Evolutionary conservation across 2,329 filamentous ascomycete genomes (phyloP), one percentile per base, ranked within the genome.

Genomic region (Didymella pinodella): DNA sequence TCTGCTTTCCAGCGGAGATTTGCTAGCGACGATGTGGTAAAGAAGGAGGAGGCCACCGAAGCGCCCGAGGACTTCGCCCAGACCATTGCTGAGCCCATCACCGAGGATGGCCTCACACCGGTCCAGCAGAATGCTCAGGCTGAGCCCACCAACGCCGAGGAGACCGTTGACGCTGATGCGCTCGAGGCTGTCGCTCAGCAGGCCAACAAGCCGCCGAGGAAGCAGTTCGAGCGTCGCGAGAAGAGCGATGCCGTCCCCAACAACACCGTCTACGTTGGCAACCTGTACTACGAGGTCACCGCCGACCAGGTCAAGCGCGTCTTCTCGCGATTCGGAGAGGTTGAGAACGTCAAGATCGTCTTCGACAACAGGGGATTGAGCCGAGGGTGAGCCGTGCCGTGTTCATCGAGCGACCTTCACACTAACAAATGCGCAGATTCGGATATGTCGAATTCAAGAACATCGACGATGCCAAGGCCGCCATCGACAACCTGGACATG

Each of bases 211-310:
- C 34, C 38, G 14, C 14, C 25, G 10, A 38, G n/a, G 31, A 55
- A 28, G 14, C n/a, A 2, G 36, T 25, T 26, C 12, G 22, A 57
- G 47, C 47, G 47, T 32, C 55, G 55, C 49, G 28, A 53, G 45
- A 20, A 26, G 36, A 48, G 28, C 18, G 50, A 59, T 20, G 50
- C 62, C 12, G 8, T 46, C 12, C 74, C 71, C 8, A 70, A 66
- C 63, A 74, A 64, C 10, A 84, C 80, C 7, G 67, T 91, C 57
- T 92, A 89, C 68, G 71, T 91, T 62, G 88, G 87, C 59, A 92
- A 92, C 75, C 78, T 92, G 45, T 87, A 86, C 74, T 92, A 87
- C 72, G 88, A 91, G 71, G 83, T 89, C 55, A 87, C 83, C 6
- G 82, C 85, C 6, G 82, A 85, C 29, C 84, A 89, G 64, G 68